These are phyloP conservation scores for Acanthamoeba royreba DNA, from an alignment of 208 protist species.

Conservation along the genomic window DNA sequence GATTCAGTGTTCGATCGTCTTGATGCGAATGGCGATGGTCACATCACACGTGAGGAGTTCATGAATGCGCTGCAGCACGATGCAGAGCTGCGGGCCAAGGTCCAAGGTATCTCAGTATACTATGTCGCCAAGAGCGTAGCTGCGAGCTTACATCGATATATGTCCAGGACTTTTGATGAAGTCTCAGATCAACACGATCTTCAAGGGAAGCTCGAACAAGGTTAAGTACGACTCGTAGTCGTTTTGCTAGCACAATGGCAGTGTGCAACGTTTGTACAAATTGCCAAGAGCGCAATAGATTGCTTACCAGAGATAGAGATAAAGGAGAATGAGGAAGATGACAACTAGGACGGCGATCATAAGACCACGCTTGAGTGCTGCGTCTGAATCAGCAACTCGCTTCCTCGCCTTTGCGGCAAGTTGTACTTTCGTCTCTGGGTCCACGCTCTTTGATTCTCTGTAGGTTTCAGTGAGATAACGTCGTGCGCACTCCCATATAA, in stretches of 20 bases:
- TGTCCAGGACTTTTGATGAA: background rate
- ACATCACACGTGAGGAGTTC: background rate
- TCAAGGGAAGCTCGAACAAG: background rate
- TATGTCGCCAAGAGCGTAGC: background rate
- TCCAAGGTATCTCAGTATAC: background rate
- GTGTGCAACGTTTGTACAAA: too few relatives aligned
- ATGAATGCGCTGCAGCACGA: background rate
- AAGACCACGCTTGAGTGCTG: background rate
- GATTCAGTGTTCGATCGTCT: background rate
- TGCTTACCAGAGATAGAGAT: background rate
- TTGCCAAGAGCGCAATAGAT: too few relatives aligned
- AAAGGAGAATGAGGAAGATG: background rate
- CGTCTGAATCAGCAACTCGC: background rate
- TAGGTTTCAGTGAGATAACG: too few relatives aligned
- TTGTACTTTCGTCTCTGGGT: background rate
- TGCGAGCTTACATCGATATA: too few relatives aligned
- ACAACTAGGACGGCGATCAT: background rate
- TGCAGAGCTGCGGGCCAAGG: background rate
- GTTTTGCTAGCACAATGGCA: too few relatives aligned
- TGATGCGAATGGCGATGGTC: background rate
- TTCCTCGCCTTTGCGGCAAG: background rate
- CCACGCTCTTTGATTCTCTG: background rate
- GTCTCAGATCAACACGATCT: background rate
- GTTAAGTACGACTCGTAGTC: too few relatives aligned
- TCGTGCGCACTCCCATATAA: too few relatives aligned